Evolutionary conservation across 345 rosid species (phyloP), one percentile per base, ranked within the genome.

Genomic region (Schrenkiella parvula): DNA sequence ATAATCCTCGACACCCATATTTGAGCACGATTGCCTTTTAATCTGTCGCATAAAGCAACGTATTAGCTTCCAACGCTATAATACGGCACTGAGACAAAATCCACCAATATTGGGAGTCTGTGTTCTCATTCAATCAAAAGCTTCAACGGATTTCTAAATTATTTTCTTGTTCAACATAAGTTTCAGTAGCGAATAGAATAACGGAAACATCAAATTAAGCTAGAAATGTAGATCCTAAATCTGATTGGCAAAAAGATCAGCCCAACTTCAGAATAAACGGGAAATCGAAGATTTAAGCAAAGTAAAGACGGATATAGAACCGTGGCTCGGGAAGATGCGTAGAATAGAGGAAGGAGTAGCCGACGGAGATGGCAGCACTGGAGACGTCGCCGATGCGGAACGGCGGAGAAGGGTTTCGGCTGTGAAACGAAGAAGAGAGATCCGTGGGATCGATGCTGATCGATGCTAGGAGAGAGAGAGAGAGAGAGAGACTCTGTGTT

Each of bases 1-100:
- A 80, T 95, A 91, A 63, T 89, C 80, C 68, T 89, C 97, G 6
- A 95, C 82, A 21, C 95, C 97, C 96, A 91, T 93, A 28, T 8
- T 15, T 68, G 34, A 34, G 26, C 41, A 11, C 43, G 48, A 56
- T 13, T 35, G 44, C 35, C 12, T 51, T 29, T 73, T 18, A 23
- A 70, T 61, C 69, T 68, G 74, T 38, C 38, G 17, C 13, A 74
- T 28, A 48, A 38, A 64, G 15, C 35, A 74, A 26, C 60, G 42
- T 0, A 4, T 47, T 37, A 54, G 64, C 50, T 54, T 32, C 56
- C 34, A 51, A 43, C 17, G 14, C 5, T 25, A 32, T 10, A 22
- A 11, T 4, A 34, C 31, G 21, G 28, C n/a, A 46, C 48, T 12
- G 3, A 43, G 17, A 44, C 46, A 5, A 17, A 21, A 25, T 48